Conservation (phyloP, 2,329 filamentous ascomycete genomes). For the Trichothecium roseum region DNA sequence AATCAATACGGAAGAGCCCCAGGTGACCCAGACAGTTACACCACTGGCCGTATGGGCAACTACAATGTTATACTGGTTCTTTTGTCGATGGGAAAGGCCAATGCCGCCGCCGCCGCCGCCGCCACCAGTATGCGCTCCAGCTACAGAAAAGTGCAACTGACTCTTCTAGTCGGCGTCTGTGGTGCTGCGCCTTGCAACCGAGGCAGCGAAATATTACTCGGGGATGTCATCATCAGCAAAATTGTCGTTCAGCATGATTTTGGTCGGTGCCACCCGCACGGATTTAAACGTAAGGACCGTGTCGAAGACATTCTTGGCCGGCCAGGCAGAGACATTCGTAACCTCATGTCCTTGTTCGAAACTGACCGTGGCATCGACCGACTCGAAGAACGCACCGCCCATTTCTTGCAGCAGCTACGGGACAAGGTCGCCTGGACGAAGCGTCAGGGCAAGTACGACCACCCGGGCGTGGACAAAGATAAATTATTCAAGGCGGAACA, state of each 20-base stretch:
- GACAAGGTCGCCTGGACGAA: too few relatives aligned
- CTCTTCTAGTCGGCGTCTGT: conserved; percentile 10
- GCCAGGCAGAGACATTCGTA: conserved; percentile 16
- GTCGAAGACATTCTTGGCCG: conserved; percentile 14
- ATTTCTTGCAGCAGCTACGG: too few relatives aligned
- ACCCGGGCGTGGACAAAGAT: conserved; percentile 8
- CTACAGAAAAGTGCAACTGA: conserved; percentile 10
- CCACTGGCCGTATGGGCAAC: conserved; percentile 11
- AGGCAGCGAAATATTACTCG: conserved; percentile 9
- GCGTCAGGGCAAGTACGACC: too few relatives aligned
- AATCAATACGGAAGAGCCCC: conserved; percentile 11
- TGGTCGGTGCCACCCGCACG: conserved; percentile 10
- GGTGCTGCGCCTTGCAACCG: conserved; percentile 10
- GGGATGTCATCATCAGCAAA: conserved; percentile 16
- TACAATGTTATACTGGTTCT: conserved; percentile 18
- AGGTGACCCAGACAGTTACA: conserved; percentile 17
- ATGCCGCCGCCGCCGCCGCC: conserved; percentile 11
- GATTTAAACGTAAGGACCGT: conserved; percentile 14
- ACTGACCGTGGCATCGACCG: too few relatives aligned
- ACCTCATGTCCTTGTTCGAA: conserved; percentile 15
- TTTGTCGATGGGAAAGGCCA: conserved; percentile 17
- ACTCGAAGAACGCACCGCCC: too few relatives aligned
- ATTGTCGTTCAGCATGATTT: conserved; percentile 12
- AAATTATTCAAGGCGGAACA: conserved; percentile 10
- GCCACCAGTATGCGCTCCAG: conserved; percentile 6